Conservation (phyloP, 176 grass and related monocot species). For the Triticum urartu region DNA sequence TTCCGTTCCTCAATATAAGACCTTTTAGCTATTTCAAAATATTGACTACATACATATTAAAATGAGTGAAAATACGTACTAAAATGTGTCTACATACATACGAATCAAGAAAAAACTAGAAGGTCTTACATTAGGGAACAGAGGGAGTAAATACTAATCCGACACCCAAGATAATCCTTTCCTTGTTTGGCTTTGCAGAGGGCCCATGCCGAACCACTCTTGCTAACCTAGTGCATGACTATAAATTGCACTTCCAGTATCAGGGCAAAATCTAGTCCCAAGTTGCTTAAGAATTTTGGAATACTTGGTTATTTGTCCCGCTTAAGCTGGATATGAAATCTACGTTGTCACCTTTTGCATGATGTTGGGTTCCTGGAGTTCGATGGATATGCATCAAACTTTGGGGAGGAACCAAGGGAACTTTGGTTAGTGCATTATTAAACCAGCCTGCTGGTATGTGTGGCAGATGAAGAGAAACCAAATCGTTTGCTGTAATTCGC, state of each 20-base stretch:
- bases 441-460: conserved; percentile 11
- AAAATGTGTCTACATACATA: too few species aligned
- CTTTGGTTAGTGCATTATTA: conserved; percentile 10
- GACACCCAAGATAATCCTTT: conserved; percentile 14
- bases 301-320: neutral
- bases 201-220: conserved; percentile 82
- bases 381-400: neutral
- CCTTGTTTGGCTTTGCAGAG: conserved; percentile 51
- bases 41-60: too few species aligned
- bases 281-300: neutral
- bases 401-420: neutral
- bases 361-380: neutral
- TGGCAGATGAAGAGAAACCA: conserved; percentile 17
- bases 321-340: neutral
- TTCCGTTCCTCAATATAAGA: too few species aligned
- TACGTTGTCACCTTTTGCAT: neutral
- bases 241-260: conserved; percentile 87
- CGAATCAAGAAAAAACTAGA: too few species aligned
- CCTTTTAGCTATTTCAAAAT: too few species aligned
- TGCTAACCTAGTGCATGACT: conserved; percentile 70
- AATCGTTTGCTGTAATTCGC: neutral
- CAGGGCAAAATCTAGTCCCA: conserved; percentile 80
- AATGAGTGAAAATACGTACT: too few species aligned
- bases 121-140: too few species aligned
- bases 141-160: neutral